Base-by-base conservation (phyloP, 495 filamentous ascomycete genomes). In the Daldinia caldariorum region DNA sequence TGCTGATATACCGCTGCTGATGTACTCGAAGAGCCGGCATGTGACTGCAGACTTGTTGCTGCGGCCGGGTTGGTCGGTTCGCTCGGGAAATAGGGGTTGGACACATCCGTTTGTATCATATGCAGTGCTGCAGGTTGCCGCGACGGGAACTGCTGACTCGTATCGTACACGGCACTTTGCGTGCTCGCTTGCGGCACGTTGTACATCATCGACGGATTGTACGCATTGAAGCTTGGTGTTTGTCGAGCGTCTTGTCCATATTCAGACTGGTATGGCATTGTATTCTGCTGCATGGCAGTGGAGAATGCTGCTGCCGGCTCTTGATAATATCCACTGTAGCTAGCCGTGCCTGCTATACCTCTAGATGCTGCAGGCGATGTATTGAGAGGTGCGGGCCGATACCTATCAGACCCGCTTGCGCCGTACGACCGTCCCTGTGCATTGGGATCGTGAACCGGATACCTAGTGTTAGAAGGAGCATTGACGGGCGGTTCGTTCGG, bases 41-140 rank as follows among this genome's bases (percentile, higher is more conserved):
- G 79, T 39, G 76, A 75, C 64, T 79, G 82, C 50, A 81, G 67
- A 43, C 70, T 76, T 50, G 86, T 82, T 54, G 87, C 79, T 57
- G 87, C 81, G 60, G 89, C 85, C 31, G 88, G 81, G 71, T 85
- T 89, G 70, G 89, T 84, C 77, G 89, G 84, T 74, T 93, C 91
- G 76, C 85, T 85, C 63, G 87, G 81, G 76, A 94, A 97, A 82
- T 96, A 97, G 78, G 90, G 91, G 84, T 89, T 77, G 67, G 84
- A 77, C 69, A 86, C 84, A 76, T 85, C 85, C 61, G 87, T 86
- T 63, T 89, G 83, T 76, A 95, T 84, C 76, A 92, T 89, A 71
- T 95, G 92, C 74, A 97, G 85, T 47, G 88, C 88, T 88, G 92
- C 89, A 83, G 89, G 87, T 71, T 91, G 92, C 83, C 92, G 91